Evolutionary conservation across 805 yeast genomes (phyloP).

Genomic region (Limtongia smithiae): DNA sequence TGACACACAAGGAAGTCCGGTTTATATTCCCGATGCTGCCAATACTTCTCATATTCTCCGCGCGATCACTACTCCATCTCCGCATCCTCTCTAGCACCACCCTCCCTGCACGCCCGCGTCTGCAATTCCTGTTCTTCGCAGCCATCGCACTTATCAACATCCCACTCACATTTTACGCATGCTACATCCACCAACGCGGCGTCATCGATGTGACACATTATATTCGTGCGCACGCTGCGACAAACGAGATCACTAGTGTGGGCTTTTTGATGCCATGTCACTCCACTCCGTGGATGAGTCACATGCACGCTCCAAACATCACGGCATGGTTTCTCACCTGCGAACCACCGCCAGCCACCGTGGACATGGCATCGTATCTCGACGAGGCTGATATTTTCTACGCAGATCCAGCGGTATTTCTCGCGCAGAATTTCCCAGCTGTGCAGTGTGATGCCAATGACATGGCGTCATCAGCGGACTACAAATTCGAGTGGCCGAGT

Average conservation of each 20-base stretch:
- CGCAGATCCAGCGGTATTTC: slow-evolving; percentile 56
- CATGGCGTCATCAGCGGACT: slow-evolving; percentile 6
- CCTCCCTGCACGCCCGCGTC: not conserved
- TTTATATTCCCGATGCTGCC: slow-evolving; percentile 87
- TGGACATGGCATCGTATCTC: slow-evolving; percentile 49
- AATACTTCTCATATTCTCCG: slow-evolving; percentile 51
- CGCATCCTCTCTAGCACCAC: slow-evolving; percentile 2
- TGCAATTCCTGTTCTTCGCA: slow-evolving; percentile 5
- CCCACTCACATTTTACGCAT: slow-evolving; percentile 48
- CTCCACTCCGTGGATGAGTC: slow-evolving; percentile 92
- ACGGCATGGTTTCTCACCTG: slow-evolving; percentile 78
- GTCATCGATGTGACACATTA: slow-evolving; percentile 63
- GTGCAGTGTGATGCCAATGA: slow-evolving; percentile 30
- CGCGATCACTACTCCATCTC: slow-evolving; percentile 39
- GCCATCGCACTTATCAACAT: slow-evolving; percentile 41
- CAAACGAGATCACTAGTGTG: slow-evolving; percentile 44
- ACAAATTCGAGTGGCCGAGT: slow-evolving; percentile 58
- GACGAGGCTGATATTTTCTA: slow-evolving; percentile 89
- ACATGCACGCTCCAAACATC: slow-evolving; percentile 58
- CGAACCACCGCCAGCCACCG: slow-evolving; percentile 65
- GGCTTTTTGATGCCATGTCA: slow-evolving; percentile 96
- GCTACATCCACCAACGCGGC: slow-evolving; percentile 80
- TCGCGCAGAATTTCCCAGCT: slow-evolving; percentile 52
- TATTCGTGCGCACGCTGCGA: slow-evolving; percentile 40
- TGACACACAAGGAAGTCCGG: slow-evolving; percentile 86